phyloP scores from a whole-genome alignment of 2,329 filamentous ascomycete species.

The Trichoderma simmonsii region DNA sequence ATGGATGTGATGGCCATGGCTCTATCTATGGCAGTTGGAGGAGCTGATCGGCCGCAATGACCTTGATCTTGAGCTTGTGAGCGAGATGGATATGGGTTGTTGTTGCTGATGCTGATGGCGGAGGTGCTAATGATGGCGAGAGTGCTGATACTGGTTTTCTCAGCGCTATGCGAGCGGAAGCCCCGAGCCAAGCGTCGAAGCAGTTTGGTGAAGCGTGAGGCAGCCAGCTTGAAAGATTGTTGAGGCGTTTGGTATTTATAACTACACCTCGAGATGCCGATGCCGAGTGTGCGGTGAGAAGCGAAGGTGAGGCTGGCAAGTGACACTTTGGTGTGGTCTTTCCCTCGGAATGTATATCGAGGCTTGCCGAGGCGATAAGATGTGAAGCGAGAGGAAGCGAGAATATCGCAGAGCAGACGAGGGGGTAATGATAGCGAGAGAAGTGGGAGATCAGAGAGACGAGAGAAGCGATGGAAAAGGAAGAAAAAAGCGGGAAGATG shows the following conservation, averaged over 20 bases:
- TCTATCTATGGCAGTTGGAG: background rate
- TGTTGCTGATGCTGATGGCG: background rate
- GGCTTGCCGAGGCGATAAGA: background rate
- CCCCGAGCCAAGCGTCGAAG: slow-evolving; percentile 9
- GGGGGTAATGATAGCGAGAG: background rate
- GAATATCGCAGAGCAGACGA: background rate
- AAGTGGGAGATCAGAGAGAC: background rate
- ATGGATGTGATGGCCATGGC: slow-evolving; percentile 35
- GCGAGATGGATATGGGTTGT: background rate
- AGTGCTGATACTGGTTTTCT: background rate
- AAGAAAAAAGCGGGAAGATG: background rate
- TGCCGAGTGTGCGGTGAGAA: background rate
- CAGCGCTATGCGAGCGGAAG: slow-evolving; percentile 1
- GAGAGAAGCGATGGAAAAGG: background rate
- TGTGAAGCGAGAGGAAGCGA: slow-evolving; percentile 3
- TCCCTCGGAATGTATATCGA: background rate
- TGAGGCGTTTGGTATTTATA: background rate
- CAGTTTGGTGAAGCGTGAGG: background rate
- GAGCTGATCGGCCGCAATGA: background rate
- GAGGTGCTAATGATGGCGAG: background rate
- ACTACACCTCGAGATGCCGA: background rate
- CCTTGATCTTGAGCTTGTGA: background rate
- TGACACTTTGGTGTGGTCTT: background rate
- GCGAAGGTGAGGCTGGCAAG: background rate
- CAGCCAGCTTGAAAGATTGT: slow-evolving; percentile 6